Percentiles rank a stretch among this genome's conserved stretches.
Conservation (phyloP, 192 early-diverging fungal species). For the Neocallimastix lanati region DNA sequence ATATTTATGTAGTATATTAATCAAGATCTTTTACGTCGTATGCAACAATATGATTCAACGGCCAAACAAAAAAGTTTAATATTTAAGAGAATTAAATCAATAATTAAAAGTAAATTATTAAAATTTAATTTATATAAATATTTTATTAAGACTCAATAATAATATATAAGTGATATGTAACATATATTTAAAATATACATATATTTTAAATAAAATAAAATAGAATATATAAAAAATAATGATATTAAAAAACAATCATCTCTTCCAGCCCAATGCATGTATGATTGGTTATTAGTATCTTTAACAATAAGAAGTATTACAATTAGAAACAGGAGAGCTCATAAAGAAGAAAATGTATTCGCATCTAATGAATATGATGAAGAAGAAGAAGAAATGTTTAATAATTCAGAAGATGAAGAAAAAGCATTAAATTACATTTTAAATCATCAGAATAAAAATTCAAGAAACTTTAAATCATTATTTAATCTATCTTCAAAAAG, state of each 20-base stretch:
- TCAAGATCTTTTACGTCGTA: slow-evolving; percentile 21
- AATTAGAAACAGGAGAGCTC: not conserved
- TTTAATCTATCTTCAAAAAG: not conserved
- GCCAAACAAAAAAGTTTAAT: slow-evolving; percentile 27
- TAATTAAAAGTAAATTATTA: slow-evolving; percentile 21
- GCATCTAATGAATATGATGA: not conserved
- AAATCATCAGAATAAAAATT: not conserved
- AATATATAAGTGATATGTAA: not conserved
- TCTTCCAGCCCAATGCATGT: slow-evolving; percentile 25
- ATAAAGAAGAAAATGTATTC: not conserved
- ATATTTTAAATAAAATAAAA: not conserved
- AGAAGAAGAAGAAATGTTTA: not conserved
- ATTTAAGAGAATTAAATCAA: slow-evolving; percentile 19
- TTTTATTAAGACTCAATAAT: no score
- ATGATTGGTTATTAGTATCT: slow-evolving; percentile 30
- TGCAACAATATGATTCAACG: slow-evolving; percentile 34
- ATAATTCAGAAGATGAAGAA: not conserved
- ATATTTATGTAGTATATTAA: slow-evolving; percentile 23
- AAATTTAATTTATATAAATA: not conserved
- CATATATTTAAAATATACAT: not conserved
- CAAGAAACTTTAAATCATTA: not conserved
- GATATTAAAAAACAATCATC: slow-evolving; percentile 27
- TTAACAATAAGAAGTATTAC: slow-evolving; percentile 2
- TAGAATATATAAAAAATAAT: slow-evolving; percentile 14
- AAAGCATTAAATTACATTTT: not conserved